A percentile compares a stretch with the other conserved stretches of the same genome.
Evolutionary conservation across 345 rosid species (phyloP).

Genomic region (Turritis glabra): DNA sequence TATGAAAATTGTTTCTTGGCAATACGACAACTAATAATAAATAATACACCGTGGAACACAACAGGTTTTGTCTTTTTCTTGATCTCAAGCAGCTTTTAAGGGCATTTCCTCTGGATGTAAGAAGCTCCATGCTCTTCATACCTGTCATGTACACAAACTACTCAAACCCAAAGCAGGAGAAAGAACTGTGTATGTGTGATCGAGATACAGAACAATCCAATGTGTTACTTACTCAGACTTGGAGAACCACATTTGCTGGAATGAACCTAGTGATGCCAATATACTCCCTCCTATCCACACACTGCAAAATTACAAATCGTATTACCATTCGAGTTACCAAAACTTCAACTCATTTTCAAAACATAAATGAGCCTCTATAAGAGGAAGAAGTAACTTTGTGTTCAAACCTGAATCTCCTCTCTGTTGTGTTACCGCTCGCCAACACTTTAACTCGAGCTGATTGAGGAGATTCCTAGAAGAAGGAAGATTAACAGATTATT

Average conservation of each 20-base stretch:
- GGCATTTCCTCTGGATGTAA: constrained; percentile 88
- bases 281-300: constrained; percentile 94
- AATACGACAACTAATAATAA: not conserved
- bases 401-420: constrained; percentile 42
- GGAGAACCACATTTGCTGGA: constrained; percentile 99
- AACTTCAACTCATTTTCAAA: not conserved
- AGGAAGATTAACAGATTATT: not conserved
- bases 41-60: not conserved
- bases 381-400: not conserved
- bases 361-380: not conserved
- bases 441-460: constrained; percentile 94
- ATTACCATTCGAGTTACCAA: constrained; percentile 44
- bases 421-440: constrained; percentile 84
- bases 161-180: not conserved
- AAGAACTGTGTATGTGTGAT: not conserved
- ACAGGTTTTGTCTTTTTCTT: not conserved
- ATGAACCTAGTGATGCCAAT: constrained; percentile 90
- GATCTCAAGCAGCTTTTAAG: constrained; percentile 37
- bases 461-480: constrained; percentile 93
- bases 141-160: constrained; percentile 42
- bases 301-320: no score
- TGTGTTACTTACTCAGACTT: constrained; percentile 34
- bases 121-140: constrained; percentile 95
- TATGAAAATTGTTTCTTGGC: no score
- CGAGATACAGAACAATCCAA: constrained; percentile 50